Base-by-base conservation (phyloP, 495 filamentous ascomycete species). In the Cudoniella acicularis region DNA sequence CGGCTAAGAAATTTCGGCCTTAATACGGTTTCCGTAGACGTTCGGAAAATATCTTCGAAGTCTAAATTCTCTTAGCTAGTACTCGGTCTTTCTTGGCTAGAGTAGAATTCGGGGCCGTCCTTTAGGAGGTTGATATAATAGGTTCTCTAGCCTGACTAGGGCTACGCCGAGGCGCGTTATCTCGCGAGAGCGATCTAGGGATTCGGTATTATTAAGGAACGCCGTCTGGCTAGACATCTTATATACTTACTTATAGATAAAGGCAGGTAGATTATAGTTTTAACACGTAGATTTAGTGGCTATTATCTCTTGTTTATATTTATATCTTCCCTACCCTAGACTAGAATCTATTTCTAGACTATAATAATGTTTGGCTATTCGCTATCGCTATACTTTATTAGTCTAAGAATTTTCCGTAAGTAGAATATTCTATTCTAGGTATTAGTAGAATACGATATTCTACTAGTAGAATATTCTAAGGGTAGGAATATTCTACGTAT, bases 1-100 rank as follows among this genome's bases (percentile, higher is more conserved):
- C 36, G 50, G 50, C 50, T 54, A 40, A 60, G 57, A 60, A 54
- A 60, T 60, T 60, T 60, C 41, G 57, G 57, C 50, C 49, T 48
- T 53, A 36, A 60, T 60, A 54, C 41, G 50, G 41, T 60, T 60
- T 46, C 57, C 41, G 36, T 21, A 47, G 23, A 60, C 40, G 50
- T 54, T 60, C 36, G 50, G 50, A 60, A 54, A 60, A 40, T 40
- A 60, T 60, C 50, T 40, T 60, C 50, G 21, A 60, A 60, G 57
- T 47, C 50, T 60, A 40, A 60, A 60, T 60, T 60, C 57, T 60
- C 57, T 60, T 53, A 60, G 57, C 57, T 23, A 60, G 57, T 60
- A 60, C 49, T 60, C 23, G 41, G 50, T 54, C 57, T 60, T 60
- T 60, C 57, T 60, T 54, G 50, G 57, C 50, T 60, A 40, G n/a